Conservation (phyloP, 306 rosid species). For the Arachis stenosperma region DNA sequence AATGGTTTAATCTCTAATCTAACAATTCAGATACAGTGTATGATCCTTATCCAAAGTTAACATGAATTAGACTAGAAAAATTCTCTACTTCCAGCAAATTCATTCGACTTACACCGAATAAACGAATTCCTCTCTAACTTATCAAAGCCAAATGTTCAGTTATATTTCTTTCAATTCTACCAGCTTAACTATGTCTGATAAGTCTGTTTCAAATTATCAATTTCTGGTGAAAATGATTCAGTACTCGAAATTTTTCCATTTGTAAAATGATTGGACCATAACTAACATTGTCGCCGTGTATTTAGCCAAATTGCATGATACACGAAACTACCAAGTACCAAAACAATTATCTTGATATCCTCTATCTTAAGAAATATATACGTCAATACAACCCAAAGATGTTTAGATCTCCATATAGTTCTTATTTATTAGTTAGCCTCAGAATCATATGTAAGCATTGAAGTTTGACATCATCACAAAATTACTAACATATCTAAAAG, state of each 20-base stretch:
- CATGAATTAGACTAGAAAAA: background rate
- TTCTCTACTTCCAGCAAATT: background rate
- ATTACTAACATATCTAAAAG: background rate
- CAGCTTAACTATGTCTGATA: conserved; percentile 11
- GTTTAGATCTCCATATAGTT: conserved; percentile 3
- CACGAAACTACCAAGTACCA: background rate
- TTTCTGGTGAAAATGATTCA: conserved; percentile 4
- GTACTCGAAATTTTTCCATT: conserved; percentile 5
- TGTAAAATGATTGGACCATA: background rate
- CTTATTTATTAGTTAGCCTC: conserved; percentile 7
- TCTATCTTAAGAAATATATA: background rate
- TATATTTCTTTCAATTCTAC: conserved; percentile 13
- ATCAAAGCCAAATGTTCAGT: conserved; percentile 13
- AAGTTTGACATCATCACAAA: conserved; percentile 7
- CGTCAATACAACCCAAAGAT: background rate
- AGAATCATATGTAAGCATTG: background rate
- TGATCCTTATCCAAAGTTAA: conserved; percentile 13
- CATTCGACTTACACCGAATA: background rate
- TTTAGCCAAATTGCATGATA: conserved; percentile 11
- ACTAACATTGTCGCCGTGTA: background rate
- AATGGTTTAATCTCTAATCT: conserved; percentile 25
- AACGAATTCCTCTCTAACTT: conserved; percentile 8
- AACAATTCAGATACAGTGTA: conserved; percentile 8
- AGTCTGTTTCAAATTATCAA: conserved; percentile 10
- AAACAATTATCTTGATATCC: conserved; percentile 1